Evolutionary conservation across 2,329 filamentous ascomycete genomes (phyloP).

Genomic region (Westerdykella aurantiaca): DNA sequence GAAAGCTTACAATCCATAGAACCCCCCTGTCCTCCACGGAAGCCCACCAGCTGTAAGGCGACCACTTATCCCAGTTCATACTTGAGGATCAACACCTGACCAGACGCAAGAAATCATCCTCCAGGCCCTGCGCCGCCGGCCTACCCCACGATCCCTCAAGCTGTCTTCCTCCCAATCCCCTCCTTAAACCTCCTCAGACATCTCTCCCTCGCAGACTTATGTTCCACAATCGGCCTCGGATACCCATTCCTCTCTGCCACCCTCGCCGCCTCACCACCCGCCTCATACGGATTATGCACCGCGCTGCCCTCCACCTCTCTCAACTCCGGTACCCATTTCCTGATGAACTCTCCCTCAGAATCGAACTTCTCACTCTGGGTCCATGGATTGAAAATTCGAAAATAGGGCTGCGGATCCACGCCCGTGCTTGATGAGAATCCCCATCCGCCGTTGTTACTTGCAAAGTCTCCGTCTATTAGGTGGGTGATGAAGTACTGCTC

Average conservation of each 20-base stretch:
- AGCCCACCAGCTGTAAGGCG: no score
- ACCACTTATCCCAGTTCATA: no score
- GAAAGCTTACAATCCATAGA: no score
- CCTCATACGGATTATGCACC: constrained; percentile 74
- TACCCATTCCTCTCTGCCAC: constrained; percentile 64
- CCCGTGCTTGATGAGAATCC: constrained; percentile 62
- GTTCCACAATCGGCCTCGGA: constrained; percentile 67
- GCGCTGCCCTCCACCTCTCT: constrained; percentile 57
- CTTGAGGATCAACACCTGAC: no score
- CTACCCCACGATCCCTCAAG: constrained; percentile 9
- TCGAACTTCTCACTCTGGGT: constrained; percentile 86
- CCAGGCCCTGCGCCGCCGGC: no score
- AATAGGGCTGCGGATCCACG: constrained; percentile 84
- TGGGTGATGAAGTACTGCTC: constrained; percentile 49
- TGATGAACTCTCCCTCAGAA: constrained; percentile 69
- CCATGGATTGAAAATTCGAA: constrained; percentile 82
- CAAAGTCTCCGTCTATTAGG: constrained; percentile 45
- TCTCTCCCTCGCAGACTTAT: constrained; percentile 61
- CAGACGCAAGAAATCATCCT: no score
- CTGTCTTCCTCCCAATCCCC: constrained; percentile 50
- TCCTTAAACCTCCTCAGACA: constrained; percentile 67
- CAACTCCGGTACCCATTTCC: constrained; percentile 76
- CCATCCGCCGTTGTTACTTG: constrained; percentile 58
- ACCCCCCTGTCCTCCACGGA: no score
- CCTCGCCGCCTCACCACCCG: constrained; percentile 49